Conservation (phyloP, 169 alveolate species). For the Toxoplasma gondii region DNA sequence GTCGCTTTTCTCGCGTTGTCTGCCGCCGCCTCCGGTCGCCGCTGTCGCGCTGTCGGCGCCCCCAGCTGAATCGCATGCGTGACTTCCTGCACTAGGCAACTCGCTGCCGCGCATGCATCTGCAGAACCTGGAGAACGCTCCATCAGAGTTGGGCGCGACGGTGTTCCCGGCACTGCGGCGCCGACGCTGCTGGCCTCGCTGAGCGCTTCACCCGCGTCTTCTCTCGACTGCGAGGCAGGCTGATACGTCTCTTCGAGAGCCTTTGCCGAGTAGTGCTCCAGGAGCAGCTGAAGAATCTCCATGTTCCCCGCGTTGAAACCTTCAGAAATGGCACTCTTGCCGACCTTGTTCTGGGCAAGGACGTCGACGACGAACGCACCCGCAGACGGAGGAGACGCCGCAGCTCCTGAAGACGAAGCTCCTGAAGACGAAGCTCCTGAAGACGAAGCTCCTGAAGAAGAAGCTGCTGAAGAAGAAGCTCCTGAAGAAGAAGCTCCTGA, state of each 20-base stretch:
- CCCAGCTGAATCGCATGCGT: not conserved
- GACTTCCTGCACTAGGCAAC: not conserved
- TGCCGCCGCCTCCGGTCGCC: not conserved
- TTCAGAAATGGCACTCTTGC: not conserved
- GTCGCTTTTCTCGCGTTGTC: not conserved
- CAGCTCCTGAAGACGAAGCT: too few relatives aligned
- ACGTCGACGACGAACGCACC: not conserved
- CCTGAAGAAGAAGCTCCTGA: too few relatives aligned
- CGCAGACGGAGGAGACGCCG: not conserved
- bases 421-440: too few relatives aligned
- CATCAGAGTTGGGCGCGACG: too few relatives aligned
- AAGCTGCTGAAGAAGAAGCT: too few relatives aligned
- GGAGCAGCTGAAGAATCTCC: conserved; percentile 31
- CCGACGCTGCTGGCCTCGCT: not conserved
- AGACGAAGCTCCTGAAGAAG: too few relatives aligned
- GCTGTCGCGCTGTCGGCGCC: not conserved
- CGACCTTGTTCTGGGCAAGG: not conserved
- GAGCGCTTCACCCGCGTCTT: not conserved
- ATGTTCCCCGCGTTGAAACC: not conserved
- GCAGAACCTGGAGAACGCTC: not conserved
- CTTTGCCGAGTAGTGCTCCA: conserved; percentile 27
- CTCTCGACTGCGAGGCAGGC: not conserved
- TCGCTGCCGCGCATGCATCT: not conserved
- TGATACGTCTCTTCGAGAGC: not conserved
- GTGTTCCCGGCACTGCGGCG: not conserved